Conservation (phyloP, 202 grass and related monocot species). For the Miscanthus sacchariflorus region DNA sequence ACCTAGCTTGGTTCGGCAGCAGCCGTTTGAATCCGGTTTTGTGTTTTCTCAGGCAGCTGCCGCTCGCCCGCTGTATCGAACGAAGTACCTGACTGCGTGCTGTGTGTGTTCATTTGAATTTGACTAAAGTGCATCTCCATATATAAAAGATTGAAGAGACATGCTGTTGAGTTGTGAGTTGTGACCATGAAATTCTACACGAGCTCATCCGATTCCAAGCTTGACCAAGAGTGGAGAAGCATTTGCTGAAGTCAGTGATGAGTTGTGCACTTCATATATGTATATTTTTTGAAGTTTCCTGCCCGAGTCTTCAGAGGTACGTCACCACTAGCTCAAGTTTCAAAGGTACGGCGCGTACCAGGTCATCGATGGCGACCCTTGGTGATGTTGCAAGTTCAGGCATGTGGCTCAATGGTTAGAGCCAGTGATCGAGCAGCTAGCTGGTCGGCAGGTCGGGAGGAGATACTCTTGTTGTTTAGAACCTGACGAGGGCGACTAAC, state of each 20-base stretch:
- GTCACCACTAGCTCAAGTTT: constrained; percentile 2
- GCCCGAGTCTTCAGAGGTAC: not conserved
- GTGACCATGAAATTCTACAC: no score
- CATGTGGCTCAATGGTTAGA: not conserved
- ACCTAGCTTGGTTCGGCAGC: not conserved
- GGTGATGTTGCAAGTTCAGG: not conserved
- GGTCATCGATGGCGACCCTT: not conserved
- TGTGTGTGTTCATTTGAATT: not conserved
- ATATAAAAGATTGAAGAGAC: no score
- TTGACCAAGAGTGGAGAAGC: not conserved
- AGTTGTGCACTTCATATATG: not conserved
- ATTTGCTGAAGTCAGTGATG: constrained; percentile 39
- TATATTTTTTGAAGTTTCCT: not conserved
- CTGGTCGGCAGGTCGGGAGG: not conserved
- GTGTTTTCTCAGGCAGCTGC: constrained; percentile 16
- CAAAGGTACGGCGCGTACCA: not conserved
- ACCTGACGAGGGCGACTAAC: not conserved
- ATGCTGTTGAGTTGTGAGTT: no score
- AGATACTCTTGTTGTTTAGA: not conserved
- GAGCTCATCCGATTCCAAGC: no score
- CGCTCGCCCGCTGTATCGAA: constrained; percentile 4
- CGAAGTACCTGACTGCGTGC: not conserved
- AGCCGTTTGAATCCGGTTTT: constrained; percentile 30
- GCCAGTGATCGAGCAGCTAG: not conserved
- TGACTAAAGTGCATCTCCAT: not conserved